phyloP scores from a whole-genome alignment of 139 green algal species.

The Closterium sp. region DNA sequence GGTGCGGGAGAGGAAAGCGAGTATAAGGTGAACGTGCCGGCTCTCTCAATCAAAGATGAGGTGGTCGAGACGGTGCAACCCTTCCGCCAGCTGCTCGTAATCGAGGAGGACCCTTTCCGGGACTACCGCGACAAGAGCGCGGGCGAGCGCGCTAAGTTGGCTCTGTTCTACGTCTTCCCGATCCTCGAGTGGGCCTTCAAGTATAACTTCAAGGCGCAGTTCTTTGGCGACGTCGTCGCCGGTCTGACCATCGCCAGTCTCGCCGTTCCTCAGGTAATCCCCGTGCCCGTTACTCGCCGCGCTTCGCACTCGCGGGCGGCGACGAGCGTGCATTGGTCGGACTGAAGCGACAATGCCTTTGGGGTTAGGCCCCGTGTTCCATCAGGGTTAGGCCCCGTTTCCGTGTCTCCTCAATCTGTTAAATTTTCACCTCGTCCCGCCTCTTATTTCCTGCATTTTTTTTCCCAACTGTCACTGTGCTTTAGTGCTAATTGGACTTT shows the following conservation, averaged over 20 bases:
- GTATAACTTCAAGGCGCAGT: conserved; percentile 24
- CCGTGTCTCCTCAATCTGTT: too few species aligned
- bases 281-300: too few species aligned
- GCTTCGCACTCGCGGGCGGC: too few species aligned
- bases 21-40: not conserved
- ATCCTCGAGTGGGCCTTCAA: conserved; percentile 6
- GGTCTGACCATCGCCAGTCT: conserved; percentile 45
- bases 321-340: too few species aligned
- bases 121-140: conserved; percentile 22
- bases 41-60: not conserved
- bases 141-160: conserved; percentile 1
- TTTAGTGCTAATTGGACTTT: too few species aligned
- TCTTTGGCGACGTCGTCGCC: conserved; percentile 36
- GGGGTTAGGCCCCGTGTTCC: too few species aligned
- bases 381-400: too few species aligned
- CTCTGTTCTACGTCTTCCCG: conserved; percentile 18
- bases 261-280: conserved; percentile 43
- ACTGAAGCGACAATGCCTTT: too few species aligned
- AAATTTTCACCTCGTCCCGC: too few species aligned
- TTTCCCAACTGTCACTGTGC: too few species aligned
- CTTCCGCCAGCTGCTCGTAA: conserved; percentile 3
- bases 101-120: conserved; percentile 23
- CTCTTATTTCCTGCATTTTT: too few species aligned
- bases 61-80: not conserved
- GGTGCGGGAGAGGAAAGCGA: not conserved